phyloP scores from a whole-genome alignment of 2,329 filamentous ascomycete species.

The Cucurbitaria berberidis region DNA sequence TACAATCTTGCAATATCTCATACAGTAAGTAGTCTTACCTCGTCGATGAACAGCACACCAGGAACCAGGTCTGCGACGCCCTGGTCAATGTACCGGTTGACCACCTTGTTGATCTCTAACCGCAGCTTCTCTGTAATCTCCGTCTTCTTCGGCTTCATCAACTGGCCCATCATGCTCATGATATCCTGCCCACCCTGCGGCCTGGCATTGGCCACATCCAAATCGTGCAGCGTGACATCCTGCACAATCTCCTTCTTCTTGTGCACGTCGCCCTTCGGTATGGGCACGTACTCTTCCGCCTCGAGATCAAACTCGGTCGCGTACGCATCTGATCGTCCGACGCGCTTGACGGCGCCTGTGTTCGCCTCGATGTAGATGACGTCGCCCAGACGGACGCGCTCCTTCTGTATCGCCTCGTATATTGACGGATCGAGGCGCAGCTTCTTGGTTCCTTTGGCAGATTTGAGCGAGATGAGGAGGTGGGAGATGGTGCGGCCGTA shows the following conservation, averaged over 20 bases:
- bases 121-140: conserved; percentile 98
- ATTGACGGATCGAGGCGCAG: conserved; percentile 95
- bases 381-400: conserved; percentile 92
- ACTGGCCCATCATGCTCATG: conserved; percentile 99
- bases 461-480: conserved; percentile 91
- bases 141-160: conserved; percentile 99
- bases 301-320: conserved; percentile 98
- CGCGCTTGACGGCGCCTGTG: conserved; percentile 95
- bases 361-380: conserved; percentile 99
- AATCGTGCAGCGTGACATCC: conserved; percentile 94
- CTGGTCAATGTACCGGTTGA: conserved; percentile 98
- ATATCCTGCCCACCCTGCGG: conserved; percentile 98
- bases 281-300: conserved; percentile 97
- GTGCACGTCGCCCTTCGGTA: conserved; percentile 98
- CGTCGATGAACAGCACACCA: conserved; percentile 97
- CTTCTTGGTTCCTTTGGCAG: conserved; percentile 96
- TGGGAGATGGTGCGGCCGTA: conserved; percentile 98
- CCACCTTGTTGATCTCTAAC: conserved; percentile 97
- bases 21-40: conserved; percentile 64
- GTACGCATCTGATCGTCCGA: conserved; percentile 94
- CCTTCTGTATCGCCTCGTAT: conserved; percentile 99
- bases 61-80: conserved; percentile 98
- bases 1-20: neutral
- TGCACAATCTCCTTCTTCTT: conserved; percentile 99
- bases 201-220: conserved; percentile 93